These are phyloP conservation scores for Ceratobasidium sp. DNA, from an alignment of 1,284 basidiomycete species.

Conservation along the genomic window DNA sequence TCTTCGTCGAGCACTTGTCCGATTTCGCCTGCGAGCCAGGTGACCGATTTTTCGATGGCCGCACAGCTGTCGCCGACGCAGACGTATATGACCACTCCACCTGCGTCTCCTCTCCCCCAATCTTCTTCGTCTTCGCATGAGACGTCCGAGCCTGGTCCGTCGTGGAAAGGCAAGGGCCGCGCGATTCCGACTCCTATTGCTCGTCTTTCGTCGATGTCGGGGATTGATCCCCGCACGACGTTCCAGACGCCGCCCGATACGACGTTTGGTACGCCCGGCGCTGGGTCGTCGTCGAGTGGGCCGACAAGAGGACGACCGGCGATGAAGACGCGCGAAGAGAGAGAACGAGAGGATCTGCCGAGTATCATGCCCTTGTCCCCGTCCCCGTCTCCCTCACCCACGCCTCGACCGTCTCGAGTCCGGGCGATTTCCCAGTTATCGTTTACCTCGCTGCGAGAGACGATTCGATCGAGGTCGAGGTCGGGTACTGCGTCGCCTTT, in stretches of 20 bases:
- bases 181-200: constrained; percentile 24
- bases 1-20: not conserved
- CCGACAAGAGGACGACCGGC: not conserved
- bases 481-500: constrained; percentile 1
- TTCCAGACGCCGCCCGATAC: constrained; percentile 30
- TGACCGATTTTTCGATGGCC: not conserved
- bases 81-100: constrained; percentile 17
- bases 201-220: not conserved
- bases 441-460: constrained; percentile 12
- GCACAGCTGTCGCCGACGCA: not conserved
- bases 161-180: constrained; percentile 14
- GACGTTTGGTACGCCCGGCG: constrained; percentile 15
- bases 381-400: not conserved
- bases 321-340: not conserved
- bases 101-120: not conserved
- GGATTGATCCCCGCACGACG: not conserved
- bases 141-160: not conserved
- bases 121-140: not conserved
- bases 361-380: constrained; percentile 15
- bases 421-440: constrained; percentile 2
- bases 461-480: not conserved
- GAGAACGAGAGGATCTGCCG: constrained; percentile 7
- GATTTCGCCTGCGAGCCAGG: not conserved
- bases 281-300: not conserved
- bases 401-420: constrained; percentile 6